Evolutionary conservation across 1,284 basidiomycete species (phyloP).

Genomic region (Apiotrichum veenhuisii): DNA sequence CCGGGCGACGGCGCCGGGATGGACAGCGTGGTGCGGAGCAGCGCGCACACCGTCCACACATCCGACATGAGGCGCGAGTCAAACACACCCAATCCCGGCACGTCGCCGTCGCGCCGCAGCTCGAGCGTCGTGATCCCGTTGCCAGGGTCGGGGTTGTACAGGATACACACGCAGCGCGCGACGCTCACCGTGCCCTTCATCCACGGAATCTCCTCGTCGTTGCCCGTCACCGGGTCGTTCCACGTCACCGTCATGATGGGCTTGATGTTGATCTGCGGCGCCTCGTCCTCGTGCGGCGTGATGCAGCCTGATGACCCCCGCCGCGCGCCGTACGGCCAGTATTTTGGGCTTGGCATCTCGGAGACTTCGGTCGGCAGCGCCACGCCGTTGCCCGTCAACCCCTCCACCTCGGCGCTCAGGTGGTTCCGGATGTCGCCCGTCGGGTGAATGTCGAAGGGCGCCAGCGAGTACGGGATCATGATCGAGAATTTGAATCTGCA

Average conservation of each 20-base stretch:
- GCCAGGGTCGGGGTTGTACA: conserved; percentile 28
- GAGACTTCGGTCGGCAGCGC: background rate
- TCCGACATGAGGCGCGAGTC: conserved; percentile 10
- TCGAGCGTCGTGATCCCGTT: conserved; percentile 26
- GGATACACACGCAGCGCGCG: conserved; percentile 20
- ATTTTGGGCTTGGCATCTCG: background rate
- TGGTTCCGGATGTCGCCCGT: conserved; percentile 19
- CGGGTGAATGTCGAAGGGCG: conserved; percentile 28
- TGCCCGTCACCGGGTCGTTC: conserved; percentile 9
- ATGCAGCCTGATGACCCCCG: background rate
- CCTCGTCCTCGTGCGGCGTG: background rate
- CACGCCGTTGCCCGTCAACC: conserved; percentile 3
- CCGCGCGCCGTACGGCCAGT: background rate
- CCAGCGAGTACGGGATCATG: conserved; percentile 23
- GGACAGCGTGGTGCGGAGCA: conserved; percentile 22
- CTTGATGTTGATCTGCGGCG: background rate
- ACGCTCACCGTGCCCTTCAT: conserved; percentile 20
- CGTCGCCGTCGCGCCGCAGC: conserved; percentile 9
- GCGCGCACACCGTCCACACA: conserved; percentile 35
- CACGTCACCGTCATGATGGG: conserved; percentile 20
- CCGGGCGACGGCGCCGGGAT: conserved; percentile 22
- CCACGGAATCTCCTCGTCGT: conserved; percentile 24
- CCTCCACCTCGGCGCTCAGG: conserved; percentile 27
- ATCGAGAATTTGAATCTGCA: conserved; percentile 29
- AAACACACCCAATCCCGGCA: conserved; percentile 12